Percentiles rank a stretch among this genome's conserved stretches.
Conservation (phyloP, 225 moss, liverwort and hornwort species). For the Climacium dendroides region DNA sequence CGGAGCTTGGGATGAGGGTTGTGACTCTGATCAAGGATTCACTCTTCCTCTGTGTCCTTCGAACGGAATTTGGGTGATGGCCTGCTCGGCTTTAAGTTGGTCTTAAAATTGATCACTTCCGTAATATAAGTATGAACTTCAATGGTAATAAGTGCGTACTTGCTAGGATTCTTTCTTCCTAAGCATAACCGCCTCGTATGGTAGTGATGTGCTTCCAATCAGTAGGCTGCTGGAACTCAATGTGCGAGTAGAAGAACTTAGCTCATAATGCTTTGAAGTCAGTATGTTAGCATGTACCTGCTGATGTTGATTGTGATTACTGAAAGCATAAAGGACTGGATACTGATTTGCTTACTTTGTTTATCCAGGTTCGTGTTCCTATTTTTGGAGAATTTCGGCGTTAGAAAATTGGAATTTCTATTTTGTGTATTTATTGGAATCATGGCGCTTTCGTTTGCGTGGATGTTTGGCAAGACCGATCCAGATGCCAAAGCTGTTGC, state of each 20-base stretch:
- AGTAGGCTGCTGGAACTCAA: neutral
- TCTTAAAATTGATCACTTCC: neutral
- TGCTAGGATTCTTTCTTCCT: neutral
- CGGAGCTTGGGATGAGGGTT: neutral
- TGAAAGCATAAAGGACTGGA: neutral
- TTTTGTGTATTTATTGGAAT: conserved; percentile 67
- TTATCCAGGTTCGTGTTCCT: conserved; percentile 63
- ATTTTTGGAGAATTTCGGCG: conserved; percentile 69
- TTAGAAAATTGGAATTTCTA: conserved; percentile 77
- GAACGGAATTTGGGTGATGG: neutral
- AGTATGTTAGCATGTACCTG: neutral
- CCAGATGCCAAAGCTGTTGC: conserved; percentile 51
- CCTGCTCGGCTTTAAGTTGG: neutral
- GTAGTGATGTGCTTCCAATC: neutral
- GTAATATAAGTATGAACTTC: neutral
- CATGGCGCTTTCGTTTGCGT: conserved; percentile 83
- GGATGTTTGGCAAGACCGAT: conserved; percentile 73
- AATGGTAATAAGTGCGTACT: neutral
- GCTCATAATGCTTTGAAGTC: neutral
- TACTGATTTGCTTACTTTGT: neutral
- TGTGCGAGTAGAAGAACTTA: neutral
- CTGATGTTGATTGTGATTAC: neutral
- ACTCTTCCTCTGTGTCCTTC: neutral
- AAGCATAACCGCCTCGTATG: neutral
- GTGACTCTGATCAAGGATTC: neutral